Evolutionary conservation across 1,284 basidiomycete species (phyloP), one percentile per base, ranked within the genome.

Genomic region (Puccinia hordei): DNA sequence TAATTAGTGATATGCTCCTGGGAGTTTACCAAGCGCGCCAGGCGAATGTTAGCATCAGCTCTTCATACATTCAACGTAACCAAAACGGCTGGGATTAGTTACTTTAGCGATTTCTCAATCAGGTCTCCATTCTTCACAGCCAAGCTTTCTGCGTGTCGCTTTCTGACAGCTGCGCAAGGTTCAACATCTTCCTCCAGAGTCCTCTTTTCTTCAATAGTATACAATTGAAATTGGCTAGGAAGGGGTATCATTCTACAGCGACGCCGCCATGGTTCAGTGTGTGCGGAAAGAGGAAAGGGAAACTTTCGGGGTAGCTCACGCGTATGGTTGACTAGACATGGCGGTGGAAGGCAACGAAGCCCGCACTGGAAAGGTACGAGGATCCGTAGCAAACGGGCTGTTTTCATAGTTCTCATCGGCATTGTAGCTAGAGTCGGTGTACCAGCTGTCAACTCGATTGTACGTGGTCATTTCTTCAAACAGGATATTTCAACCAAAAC

Each of bases 311-410:
- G 33, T 8, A 46, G 19, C 63, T 44, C 19, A 66, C 63, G 63
- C 63, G 63, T 66, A 66, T 66, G 63, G 63, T n/a, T 66, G 63
- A 12, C 38, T 41, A 57, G 63, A 66, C 13, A 66, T 17, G 19
- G 63, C 35, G 35, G 63, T 66, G 35, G 63, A 66, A 46, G 63
- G n/a, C 17, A 66, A 9, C 13, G 63, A 66, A 27, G 8, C 19
- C 10, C 63, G 63, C 35, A 33, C 57, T 4, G 63, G 63, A 17
- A 66, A 66, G 3, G 63, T 66, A 15, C 38, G 19, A 46, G 63
- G 63, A 66, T 66, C 63, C 19, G 63, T 66, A 27, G 63, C 63
- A 66, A 66, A 66, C 22, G 63, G 63, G 35, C 63, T 66, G 24
- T 41, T 66, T 44, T 66, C 63, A n/a, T 44, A 66, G 19, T 27